phyloP scores from a whole-genome alignment of 768 basidiomycete species.

The Pholiota microspora region DNA sequence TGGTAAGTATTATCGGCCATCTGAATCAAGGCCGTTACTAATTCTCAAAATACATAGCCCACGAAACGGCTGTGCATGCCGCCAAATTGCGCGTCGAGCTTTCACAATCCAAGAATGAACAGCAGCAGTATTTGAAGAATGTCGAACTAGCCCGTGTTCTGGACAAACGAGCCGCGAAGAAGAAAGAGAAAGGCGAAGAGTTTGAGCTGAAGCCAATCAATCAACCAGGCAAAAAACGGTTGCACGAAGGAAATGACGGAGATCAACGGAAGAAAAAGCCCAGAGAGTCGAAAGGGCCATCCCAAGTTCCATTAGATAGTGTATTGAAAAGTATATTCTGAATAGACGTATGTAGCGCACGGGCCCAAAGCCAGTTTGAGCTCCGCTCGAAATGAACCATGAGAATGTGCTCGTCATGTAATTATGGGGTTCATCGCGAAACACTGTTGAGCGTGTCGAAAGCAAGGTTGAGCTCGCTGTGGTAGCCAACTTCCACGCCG shows the following conservation, averaged over 20 bases:
- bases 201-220: slow-evolving; percentile 39
- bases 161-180: slow-evolving; percentile 74
- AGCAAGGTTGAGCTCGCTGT: slow-evolving; percentile 41
- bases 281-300: slow-evolving; percentile 3
- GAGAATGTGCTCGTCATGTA: slow-evolving; percentile 19
- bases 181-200: slow-evolving; percentile 55
- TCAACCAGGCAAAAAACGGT: slow-evolving; percentile 28
- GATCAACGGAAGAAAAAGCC: slow-evolving; percentile 30
- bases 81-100: slow-evolving; percentile 92
- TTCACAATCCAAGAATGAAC: slow-evolving; percentile 83
- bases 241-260: slow-evolving; percentile 17
- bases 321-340: slow-evolving; percentile 57
- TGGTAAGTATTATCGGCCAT: slow-evolving; percentile 52
- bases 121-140: slow-evolving; percentile 89
- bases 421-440: slow-evolving; percentile 57
- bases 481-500: slow-evolving; percentile 41
- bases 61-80: slow-evolving; percentile 86
- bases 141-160: slow-evolving; percentile 90
- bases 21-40: background rate
- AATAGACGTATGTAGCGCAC: slow-evolving; percentile 25
- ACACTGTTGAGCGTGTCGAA: slow-evolving; percentile 44
- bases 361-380: slow-evolving; percentile 29
- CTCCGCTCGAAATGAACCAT: slow-evolving; percentile 41
- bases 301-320: slow-evolving; percentile 28
- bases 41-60: slow-evolving; percentile 49